phyloP scores from a whole-genome alignment of 73 alveolate species.

The Stentor coeruleus region DNA sequence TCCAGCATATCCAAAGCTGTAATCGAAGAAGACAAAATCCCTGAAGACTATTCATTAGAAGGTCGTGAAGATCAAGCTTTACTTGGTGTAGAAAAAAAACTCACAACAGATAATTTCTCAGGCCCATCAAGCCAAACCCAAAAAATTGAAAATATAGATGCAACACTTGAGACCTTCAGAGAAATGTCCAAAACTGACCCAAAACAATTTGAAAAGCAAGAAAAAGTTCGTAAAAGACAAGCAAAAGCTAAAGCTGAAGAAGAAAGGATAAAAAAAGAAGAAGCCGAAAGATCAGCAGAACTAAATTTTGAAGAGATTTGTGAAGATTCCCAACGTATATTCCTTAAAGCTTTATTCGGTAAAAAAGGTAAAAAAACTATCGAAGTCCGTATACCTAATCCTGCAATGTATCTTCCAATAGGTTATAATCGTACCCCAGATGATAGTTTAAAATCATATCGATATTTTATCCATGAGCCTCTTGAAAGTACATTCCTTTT shows the following conservation, averaged over 20 bases:
- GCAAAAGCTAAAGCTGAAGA: no score
- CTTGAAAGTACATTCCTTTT: conserved; percentile 9
- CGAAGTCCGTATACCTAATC: conserved; percentile 10
- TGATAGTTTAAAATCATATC: background rate
- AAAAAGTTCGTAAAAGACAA: background rate
- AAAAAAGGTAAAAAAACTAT: background rate
- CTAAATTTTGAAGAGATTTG: background rate
- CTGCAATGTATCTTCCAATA: background rate
- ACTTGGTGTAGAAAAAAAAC: no score
- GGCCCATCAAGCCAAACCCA: background rate
- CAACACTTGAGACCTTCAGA: background rate
- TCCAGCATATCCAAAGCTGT: background rate
- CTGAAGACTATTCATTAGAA: background rate
- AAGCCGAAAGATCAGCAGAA: background rate
- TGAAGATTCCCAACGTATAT: background rate
- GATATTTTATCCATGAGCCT: background rate
- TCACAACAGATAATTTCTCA: no score
- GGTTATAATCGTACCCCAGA: conserved; percentile 9
- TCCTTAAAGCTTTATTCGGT: background rate
- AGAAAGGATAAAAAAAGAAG: background rate
- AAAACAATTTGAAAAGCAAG: background rate
- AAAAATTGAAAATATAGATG: background rate
- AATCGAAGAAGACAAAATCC: conserved; percentile 16
- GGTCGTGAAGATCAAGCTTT: no score
- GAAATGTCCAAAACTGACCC: background rate